Conservation (phyloP, 345 rosid species). For the Acer yangbiense region DNA sequence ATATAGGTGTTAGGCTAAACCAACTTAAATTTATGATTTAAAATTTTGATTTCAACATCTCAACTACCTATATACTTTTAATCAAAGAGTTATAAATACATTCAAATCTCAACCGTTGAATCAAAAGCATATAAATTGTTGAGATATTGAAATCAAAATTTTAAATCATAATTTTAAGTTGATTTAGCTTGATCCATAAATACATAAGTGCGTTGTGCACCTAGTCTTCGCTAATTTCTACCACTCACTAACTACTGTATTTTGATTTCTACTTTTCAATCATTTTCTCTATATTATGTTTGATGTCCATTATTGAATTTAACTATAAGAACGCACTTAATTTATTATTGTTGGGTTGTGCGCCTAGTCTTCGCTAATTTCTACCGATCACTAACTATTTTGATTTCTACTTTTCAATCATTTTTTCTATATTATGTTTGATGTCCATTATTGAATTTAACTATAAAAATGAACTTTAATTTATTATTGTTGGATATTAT, state of each 20-base stretch:
- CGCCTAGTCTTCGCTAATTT: not conserved
- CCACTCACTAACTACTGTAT: not conserved
- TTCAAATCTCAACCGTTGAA: no score
- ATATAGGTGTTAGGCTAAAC: no score
- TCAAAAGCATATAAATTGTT: no score
- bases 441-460: not conserved
- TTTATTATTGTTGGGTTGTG: no score
- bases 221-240: not conserved
- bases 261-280: not conserved
- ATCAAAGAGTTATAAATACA: no score
- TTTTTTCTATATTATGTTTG: not conserved
- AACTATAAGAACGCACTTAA: not conserved
- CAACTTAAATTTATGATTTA: no score
- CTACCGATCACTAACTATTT: not conserved
- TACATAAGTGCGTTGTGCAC: not conserved
- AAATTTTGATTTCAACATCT: no score
- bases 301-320: not conserved
- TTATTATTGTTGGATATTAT: not conserved
- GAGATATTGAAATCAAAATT: no score
- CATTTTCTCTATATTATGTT: not conserved
- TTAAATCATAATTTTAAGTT: no score
- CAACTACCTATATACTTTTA: no score
- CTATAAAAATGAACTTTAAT: not conserved
- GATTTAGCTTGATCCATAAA: no score
- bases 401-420: not conserved